phyloP scores from a whole-genome alignment of 805 yeast species.

The Sugiyamaella mastotermitis region DNA sequence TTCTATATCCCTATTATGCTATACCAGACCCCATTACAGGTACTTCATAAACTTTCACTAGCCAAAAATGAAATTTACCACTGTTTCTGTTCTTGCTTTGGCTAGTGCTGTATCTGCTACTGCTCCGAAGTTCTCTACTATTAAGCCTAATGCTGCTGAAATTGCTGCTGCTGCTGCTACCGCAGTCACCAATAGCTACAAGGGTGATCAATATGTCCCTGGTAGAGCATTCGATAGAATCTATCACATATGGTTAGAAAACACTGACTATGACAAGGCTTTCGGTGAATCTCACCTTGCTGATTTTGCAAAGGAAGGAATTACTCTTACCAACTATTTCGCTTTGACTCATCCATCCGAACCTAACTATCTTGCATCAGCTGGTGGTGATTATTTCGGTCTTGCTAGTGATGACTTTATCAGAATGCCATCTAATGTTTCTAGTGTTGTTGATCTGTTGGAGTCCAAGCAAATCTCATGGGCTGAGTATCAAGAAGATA shows the following conservation, averaged over 20 bases:
- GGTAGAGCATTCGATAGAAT: conserved; percentile 39
- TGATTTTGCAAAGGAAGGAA: conserved; percentile 40
- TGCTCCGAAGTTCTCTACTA: conserved; percentile 28
- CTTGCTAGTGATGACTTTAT: conserved; percentile 42
- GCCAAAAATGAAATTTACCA: not conserved
- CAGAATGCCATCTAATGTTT: conserved; percentile 40
- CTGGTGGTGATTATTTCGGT: conserved; percentile 47
- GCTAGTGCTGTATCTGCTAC: conserved; percentile 1
- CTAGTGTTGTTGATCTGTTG: conserved; percentile 43
- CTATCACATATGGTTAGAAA: conserved; percentile 44
- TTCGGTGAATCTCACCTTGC: conserved; percentile 38
- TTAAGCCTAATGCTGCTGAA: conserved; percentile 30
- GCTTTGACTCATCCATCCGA: conserved; percentile 48
- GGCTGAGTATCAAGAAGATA: conserved; percentile 49
- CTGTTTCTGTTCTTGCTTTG: not conserved
- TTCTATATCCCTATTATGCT: no score
- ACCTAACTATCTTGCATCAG: conserved; percentile 47
- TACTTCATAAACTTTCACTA: no score
- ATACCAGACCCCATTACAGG: no score
- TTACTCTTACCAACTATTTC: conserved; percentile 45
- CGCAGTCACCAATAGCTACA: conserved; percentile 25
- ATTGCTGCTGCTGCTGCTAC: conserved; percentile 33
- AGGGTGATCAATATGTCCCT: conserved; percentile 31
- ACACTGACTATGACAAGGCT: conserved; percentile 47
- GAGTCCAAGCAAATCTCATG: conserved; percentile 43